Evolutionary conservation across 345 rosid species (phyloP).

Genomic region (Bruguiera gymnorhiza): DNA sequence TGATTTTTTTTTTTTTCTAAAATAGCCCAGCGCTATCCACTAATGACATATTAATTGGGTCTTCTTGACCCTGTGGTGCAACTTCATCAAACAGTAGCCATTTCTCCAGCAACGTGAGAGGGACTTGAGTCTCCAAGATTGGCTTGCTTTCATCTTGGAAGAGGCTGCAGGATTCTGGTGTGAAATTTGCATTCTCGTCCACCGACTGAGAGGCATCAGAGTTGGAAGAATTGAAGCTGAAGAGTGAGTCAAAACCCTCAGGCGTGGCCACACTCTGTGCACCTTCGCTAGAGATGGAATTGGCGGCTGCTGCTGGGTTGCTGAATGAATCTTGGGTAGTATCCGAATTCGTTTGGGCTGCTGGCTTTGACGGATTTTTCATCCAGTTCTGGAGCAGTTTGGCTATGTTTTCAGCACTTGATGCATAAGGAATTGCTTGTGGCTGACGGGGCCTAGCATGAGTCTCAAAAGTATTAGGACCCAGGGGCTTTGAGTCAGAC

Average conservation of each 20-base stretch:
- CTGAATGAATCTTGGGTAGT: slow-evolving; percentile 25
- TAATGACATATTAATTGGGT: slow-evolving; percentile 39
- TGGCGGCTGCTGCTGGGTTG: slow-evolving; percentile 10
- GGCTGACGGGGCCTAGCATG: slow-evolving; percentile 4
- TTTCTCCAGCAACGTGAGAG: slow-evolving; percentile 57
- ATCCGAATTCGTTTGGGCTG: slow-evolving; percentile 22
- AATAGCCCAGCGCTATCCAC: slow-evolving; percentile 33
- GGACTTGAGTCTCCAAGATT: slow-evolving; percentile 30
- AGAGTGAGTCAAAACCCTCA: slow-evolving; percentile 44
- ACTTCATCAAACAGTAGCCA: slow-evolving; percentile 64
- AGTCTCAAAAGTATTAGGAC: background rate
- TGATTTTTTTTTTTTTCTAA: slow-evolving; percentile 6
- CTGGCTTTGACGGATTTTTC: slow-evolving; percentile 30
- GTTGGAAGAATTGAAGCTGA: slow-evolving; percentile 40
- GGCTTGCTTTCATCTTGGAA: slow-evolving; percentile 53
- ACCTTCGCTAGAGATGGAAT: slow-evolving; percentile 34
- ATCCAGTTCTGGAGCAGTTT: slow-evolving; percentile 64
- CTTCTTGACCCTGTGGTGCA: slow-evolving; percentile 38
- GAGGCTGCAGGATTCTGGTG: slow-evolving; percentile 22
- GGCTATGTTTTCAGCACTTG: slow-evolving; percentile 67
- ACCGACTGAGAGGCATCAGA: slow-evolving; percentile 43
- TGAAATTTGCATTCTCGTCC: slow-evolving; percentile 27
- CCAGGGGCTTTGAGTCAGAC: slow-evolving; percentile 15
- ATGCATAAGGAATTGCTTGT: slow-evolving; percentile 40
- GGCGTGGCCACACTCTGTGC: slow-evolving; percentile 7